Evolutionary conservation across 441 rosid genomes (phyloP).

Genomic region (Corymbia calophylla): DNA sequence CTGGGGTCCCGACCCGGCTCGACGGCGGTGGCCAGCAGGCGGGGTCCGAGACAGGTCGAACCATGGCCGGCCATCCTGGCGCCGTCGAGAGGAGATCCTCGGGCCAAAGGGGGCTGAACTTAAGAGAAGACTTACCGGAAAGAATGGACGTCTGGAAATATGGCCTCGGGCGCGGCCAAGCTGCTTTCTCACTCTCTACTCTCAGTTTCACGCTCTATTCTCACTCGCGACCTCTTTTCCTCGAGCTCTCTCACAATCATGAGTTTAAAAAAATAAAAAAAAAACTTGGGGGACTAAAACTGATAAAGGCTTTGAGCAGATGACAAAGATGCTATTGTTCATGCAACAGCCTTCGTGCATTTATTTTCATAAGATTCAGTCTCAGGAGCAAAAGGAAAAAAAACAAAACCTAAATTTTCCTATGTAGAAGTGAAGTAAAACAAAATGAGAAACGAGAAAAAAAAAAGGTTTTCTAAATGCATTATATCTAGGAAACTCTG

Average conservation of each 20-base stretch:
- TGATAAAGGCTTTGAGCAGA: not conserved
- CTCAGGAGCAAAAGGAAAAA: not conserved
- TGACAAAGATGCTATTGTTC: rapidly evolving
- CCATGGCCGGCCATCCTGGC: too few species aligned
- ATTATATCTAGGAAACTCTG: not conserved
- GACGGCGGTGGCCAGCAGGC: too few species aligned
- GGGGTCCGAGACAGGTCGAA: too few species aligned
- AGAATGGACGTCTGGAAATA: too few species aligned
- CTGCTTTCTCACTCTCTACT: too few species aligned
- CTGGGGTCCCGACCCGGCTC: too few species aligned
- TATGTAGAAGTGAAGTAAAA: not conserved
- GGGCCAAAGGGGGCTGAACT: not conserved
- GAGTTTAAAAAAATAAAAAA: not conserved
- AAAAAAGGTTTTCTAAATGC: rapidly evolving
- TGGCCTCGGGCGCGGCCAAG: too few species aligned
- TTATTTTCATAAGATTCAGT: not conserved
- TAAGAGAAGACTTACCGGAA: not conserved
- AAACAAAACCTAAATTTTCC: not conserved
- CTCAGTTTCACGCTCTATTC: too few species aligned
- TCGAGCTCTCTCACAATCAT: not conserved
- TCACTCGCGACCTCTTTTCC: too few species aligned
- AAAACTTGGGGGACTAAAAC: not conserved
- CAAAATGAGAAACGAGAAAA: not conserved
- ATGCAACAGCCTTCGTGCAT: not conserved
- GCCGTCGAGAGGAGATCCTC: too few species aligned